Evolutionary conservation across 1,284 basidiomycete species (phyloP).

Genomic region (Cutaneotrichosporon dermatis): DNA sequence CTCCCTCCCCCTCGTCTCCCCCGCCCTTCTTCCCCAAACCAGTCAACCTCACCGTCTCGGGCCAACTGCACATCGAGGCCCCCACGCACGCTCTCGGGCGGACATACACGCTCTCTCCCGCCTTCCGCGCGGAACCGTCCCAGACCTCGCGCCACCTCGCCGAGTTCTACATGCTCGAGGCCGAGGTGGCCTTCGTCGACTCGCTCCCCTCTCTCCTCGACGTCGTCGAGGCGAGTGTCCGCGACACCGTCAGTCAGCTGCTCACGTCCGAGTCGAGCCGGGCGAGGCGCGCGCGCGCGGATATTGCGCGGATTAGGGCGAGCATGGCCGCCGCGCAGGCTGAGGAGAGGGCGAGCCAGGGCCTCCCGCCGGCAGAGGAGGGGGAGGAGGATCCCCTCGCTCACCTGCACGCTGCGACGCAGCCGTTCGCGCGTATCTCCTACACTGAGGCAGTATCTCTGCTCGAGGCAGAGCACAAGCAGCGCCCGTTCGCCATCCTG

Average conservation of each 20-base stretch:
- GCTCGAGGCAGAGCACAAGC: constrained; percentile 52
- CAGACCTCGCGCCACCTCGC: constrained; percentile 87
- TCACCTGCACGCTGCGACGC: constrained; percentile 25
- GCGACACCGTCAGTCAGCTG: constrained; percentile 22
- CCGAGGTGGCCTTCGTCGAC: constrained; percentile 69
- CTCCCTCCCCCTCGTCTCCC: constrained; percentile 13
- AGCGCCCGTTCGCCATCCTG: constrained; percentile 54
- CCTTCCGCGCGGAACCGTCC: constrained; percentile 87
- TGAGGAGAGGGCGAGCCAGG: not conserved
- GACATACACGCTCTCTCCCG: constrained; percentile 85
- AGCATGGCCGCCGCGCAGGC: not conserved
- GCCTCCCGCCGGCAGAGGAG: not conserved
- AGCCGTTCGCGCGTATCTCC: constrained; percentile 58
- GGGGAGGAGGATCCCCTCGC: constrained; percentile 12
- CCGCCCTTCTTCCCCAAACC: constrained; percentile 47
- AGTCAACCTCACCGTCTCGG: constrained; percentile 88
- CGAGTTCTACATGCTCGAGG: constrained; percentile 99
- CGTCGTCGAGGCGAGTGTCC: constrained; percentile 62
- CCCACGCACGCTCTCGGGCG: constrained; percentile 70
- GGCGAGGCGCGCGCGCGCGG: constrained; percentile 24
- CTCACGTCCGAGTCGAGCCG: constrained; percentile 9
- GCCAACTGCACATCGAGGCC: constrained; percentile 92
- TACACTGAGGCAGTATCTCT: constrained; percentile 72
- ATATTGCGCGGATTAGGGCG: constrained; percentile 19
- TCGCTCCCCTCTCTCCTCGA: constrained; percentile 58